These are phyloP conservation scores for Pyracantha coccinea DNA, from an alignment of 331 rosid genomes.

Conservation along the genomic window DNA sequence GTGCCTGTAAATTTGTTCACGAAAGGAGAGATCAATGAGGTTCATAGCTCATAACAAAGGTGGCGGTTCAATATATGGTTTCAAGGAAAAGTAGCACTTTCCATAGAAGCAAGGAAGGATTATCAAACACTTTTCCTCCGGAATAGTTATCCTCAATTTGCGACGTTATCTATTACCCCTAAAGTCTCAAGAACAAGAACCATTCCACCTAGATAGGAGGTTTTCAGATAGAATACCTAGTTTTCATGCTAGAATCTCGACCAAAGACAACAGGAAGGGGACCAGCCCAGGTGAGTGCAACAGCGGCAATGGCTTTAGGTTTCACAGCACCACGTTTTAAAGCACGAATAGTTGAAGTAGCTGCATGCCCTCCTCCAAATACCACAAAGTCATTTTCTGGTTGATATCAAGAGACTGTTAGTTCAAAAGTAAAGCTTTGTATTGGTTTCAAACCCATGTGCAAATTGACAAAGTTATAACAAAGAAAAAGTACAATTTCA, in stretches of 20 bases:
- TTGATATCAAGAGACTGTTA: conserved; percentile 15
- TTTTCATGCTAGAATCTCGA: conserved; percentile 87
- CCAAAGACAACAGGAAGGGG: conserved; percentile 97
- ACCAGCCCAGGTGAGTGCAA: conserved; percentile 97
- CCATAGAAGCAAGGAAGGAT: not conserved
- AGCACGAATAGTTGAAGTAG: conserved; percentile 62
- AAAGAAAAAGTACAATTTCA: not conserved
- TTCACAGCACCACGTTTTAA: conserved; percentile 71
- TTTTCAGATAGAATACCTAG: conserved; percentile 44
- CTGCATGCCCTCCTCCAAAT: conserved; percentile 98
- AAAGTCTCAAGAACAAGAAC: not conserved
- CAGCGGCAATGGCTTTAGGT: conserved; percentile 77
- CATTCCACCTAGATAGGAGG: not conserved
- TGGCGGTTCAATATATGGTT: not conserved
- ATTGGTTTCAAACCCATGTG: not conserved
- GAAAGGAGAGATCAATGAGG: not conserved
- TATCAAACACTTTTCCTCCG: not conserved
- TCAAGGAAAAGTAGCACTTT: not conserved
- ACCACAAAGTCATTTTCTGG: conserved; percentile 65
- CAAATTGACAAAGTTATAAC: not conserved
- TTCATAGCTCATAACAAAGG: conserved; percentile 4
- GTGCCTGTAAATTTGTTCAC: conserved; percentile 39
- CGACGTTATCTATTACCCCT: not conserved
- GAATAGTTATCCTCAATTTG: not conserved
- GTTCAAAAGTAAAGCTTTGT: not conserved